A percentile compares a stretch with the other conserved stretches of the same genome.
phyloP scores from a whole-genome alignment of 139 green algal genomes.

The Dunaliella primolecta region DNA sequence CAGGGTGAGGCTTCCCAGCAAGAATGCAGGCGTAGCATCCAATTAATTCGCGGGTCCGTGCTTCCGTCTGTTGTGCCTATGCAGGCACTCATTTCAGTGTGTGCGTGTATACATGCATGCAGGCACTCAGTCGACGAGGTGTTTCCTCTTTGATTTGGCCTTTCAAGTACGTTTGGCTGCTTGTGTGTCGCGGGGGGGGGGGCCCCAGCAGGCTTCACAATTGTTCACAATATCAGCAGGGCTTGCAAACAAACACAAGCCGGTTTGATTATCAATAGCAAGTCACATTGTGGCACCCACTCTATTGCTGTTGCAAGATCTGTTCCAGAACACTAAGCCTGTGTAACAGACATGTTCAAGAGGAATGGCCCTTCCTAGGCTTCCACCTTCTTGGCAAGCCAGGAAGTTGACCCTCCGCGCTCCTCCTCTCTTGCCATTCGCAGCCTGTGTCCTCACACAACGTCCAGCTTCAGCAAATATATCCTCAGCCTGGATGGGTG shows the following conservation, averaged over 20 bases:
- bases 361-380: no score
- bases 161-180: not conserved
- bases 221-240: not conserved
- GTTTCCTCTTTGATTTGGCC: not conserved
- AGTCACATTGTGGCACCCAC: not conserved
- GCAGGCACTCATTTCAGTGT: not conserved
- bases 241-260: no score
- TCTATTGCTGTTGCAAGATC: not conserved
- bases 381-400: no score
- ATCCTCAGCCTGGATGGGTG: conserved; percentile 68
- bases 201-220: no score
- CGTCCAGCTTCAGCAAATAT: conserved; percentile 70
- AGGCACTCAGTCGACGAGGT: not conserved
- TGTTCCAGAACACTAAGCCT: no score
- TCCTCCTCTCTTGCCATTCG: not conserved
- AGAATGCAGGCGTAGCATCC: no score
- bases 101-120: not conserved
- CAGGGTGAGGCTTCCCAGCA: not conserved
- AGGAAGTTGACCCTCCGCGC: not conserved
- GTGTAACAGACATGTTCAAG: no score
- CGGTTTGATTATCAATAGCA: no score
- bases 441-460: not conserved
- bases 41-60: not conserved
- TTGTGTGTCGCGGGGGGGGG: not conserved
- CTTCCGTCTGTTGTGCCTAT: not conserved